Evolutionary conservation across 495 filamentous ascomycete genomes (phyloP).

Genomic region (Trichoderma parareesei): DNA sequence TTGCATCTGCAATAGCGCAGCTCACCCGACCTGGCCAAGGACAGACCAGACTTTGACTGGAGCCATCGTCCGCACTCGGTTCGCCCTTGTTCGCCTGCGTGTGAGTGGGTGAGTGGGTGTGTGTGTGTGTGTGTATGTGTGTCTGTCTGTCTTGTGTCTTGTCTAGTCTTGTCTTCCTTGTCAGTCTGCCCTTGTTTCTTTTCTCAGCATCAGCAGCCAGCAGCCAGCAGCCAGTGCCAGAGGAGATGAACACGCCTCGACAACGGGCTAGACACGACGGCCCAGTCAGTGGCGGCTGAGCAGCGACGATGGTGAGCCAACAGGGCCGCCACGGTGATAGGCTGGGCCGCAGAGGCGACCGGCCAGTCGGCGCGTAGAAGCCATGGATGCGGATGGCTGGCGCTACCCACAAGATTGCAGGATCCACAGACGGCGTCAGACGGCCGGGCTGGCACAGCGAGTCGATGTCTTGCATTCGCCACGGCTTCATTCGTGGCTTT

Average conservation of each 20-base stretch:
- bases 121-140: too few relatives aligned
- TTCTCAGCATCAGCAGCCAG: neutral
- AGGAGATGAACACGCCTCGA: neutral
- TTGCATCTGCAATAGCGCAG: conserved; percentile 1
- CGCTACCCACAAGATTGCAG: conserved; percentile 35
- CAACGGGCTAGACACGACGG: neutral
- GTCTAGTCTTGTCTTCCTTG: too few relatives aligned
- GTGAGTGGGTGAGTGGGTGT: too few relatives aligned
- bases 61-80: neutral
- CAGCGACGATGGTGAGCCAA: conserved; percentile 2
- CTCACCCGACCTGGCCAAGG: neutral
- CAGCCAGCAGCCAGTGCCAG: neutral
- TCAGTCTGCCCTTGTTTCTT: neutral
- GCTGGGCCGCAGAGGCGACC: conserved; percentile 30
- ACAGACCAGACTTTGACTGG: neutral
- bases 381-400: conserved; percentile 39
- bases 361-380: conserved; percentile 46
- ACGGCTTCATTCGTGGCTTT: conserved; percentile 27
- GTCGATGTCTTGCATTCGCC: conserved; percentile 42
- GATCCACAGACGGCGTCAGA: conserved; percentile 36
- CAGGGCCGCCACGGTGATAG: conserved; percentile 31
- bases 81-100: too few relatives aligned
- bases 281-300: conserved; percentile 8
- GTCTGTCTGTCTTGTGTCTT: too few relatives aligned
- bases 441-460: conserved; percentile 33